phyloP scores from a whole-genome alignment of 1,284 basidiomycete species.

The Rhizoctonia solani region DNA sequence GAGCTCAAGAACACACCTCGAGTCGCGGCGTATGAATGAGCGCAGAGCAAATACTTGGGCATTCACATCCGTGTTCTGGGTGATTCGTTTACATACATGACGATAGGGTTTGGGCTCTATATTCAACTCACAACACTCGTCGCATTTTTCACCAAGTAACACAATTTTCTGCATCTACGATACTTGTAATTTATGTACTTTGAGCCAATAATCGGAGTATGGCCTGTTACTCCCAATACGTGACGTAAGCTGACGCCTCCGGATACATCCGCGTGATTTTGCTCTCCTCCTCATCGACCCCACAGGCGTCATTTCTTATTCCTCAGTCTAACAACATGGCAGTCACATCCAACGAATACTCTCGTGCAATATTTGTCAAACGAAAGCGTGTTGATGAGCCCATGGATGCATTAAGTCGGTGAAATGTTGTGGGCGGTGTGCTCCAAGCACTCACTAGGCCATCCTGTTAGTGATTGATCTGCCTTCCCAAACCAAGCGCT shows the following conservation, averaged over 20 bases:
- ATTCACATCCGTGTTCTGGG: background rate
- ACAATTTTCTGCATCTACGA: too few relatives aligned
- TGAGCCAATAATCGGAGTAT: background rate
- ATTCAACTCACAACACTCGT: background rate
- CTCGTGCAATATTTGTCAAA: conserved; percentile 33
- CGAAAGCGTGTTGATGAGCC: conserved; percentile 32
- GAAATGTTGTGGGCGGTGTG: conserved; percentile 17
- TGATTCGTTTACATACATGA: background rate
- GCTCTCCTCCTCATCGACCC: background rate
- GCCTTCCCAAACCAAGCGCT: conserved; percentile 31
- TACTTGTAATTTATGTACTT: background rate
- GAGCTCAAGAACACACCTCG: conserved; percentile 25
- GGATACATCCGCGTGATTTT: background rate
- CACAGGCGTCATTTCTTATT: too few relatives aligned
- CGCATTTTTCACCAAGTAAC: background rate
- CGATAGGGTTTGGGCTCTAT: background rate
- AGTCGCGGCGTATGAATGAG: conserved; percentile 33
- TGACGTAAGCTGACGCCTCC: background rate
- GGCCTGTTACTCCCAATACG: too few relatives aligned
- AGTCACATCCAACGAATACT: conserved; percentile 8
- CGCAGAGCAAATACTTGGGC: background rate
- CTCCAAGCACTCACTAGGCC: conserved; percentile 3
- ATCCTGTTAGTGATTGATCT: conserved; percentile 28
- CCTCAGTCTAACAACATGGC: conserved; percentile 20
- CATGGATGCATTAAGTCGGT: conserved; percentile 25